Conservation (phyloP, 2,329 filamentous ascomycete genomes). For the Xylariaceae sp. region DNA sequence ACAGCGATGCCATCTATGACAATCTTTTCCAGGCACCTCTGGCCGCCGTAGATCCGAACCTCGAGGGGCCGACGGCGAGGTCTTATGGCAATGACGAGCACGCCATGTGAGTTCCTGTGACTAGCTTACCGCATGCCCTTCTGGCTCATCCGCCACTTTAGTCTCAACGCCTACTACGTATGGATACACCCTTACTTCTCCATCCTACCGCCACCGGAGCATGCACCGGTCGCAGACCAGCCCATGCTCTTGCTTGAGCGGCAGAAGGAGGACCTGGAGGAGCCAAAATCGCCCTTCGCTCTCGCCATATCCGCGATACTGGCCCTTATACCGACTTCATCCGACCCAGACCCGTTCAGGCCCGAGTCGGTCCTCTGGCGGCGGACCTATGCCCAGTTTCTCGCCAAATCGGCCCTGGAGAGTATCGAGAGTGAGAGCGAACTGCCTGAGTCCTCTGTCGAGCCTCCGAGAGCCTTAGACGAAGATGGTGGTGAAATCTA, state of each 20-base stretch:
- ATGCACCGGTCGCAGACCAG: slow-evolving; percentile 24
- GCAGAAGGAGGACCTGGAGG: slow-evolving; percentile 26
- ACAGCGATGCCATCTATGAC: slow-evolving; percentile 42
- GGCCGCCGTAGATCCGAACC: slow-evolving; percentile 8
- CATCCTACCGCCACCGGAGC: slow-evolving; percentile 36
- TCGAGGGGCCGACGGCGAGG: slow-evolving; percentile 29
- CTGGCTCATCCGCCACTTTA: slow-evolving; percentile 13
- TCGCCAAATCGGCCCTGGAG: slow-evolving; percentile 39
- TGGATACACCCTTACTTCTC: slow-evolving; percentile 45
- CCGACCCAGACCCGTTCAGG: slow-evolving; percentile 27
- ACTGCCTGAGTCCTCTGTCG: slow-evolving; percentile 35
- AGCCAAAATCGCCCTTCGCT: slow-evolving; percentile 35
- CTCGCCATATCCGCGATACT: slow-evolving; percentile 42
- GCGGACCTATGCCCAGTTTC: slow-evolving; percentile 39
- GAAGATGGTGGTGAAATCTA: slow-evolving; percentile 24
- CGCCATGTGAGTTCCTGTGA: slow-evolving; percentile 29
- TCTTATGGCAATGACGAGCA: slow-evolving; percentile 32
- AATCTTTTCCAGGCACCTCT: slow-evolving; percentile 28
- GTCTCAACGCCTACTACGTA: slow-evolving; percentile 43
- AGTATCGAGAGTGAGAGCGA: slow-evolving; percentile 41
- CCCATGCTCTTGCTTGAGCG: slow-evolving; percentile 27
- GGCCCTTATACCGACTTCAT: slow-evolving; percentile 37
- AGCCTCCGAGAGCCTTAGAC: slow-evolving; percentile 36
- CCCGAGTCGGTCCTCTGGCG: slow-evolving; percentile 35
- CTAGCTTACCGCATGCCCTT: neutral